Percentiles rank a stretch among this genome's conserved stretches.
These are phyloP conservation scores for Cryptosporidium felis DNA, from an alignment of 169 alveolate species.

Conservation along the genomic window DNA sequence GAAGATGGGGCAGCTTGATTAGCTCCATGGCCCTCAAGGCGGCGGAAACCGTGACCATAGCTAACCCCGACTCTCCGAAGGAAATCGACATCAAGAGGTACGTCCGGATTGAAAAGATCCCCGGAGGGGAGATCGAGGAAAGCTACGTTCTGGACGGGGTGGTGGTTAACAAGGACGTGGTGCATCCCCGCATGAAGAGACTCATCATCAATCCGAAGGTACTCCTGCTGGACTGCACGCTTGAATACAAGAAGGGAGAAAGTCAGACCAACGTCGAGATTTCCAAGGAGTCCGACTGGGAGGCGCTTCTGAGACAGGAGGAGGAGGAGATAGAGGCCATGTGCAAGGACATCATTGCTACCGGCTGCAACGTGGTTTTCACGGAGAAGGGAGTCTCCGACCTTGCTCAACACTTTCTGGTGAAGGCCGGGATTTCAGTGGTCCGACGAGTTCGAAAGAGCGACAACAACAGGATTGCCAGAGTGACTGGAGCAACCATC, in stretches of 20 bases:
- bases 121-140: constrained; percentile 98
- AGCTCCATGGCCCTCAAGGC: constrained; percentile 94
- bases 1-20: constrained; percentile 93
- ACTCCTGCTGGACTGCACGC: constrained; percentile 95
- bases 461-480: constrained; percentile 95
- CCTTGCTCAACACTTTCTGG: constrained; percentile 94
- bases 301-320: constrained; percentile 92
- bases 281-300: constrained; percentile 95
- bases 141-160: constrained; percentile 96
- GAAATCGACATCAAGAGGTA: constrained; percentile 94
- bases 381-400: constrained; percentile 98
- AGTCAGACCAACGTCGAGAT: constrained; percentile 97
- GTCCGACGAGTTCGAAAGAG: constrained; percentile 94
- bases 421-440: constrained; percentile 93
- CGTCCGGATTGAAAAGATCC: constrained; percentile 98
- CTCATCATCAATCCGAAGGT: constrained; percentile 91
- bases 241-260: constrained; percentile 99
- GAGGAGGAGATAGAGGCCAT: constrained; percentile 95
- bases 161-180: constrained; percentile 96
- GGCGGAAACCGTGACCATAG: constrained; percentile 85
- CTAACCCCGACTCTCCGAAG: constrained; percentile 80
- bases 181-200: constrained; percentile 98
- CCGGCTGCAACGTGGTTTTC: constrained; percentile 96
- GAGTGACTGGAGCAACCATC: constrained; percentile 96
- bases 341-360: constrained; percentile 94